Evolutionary conservation across 1,139 yeast genomes (phyloP), one percentile per base, ranked within the genome.

Genomic region (Citeromyces hawaiiensis): DNA sequence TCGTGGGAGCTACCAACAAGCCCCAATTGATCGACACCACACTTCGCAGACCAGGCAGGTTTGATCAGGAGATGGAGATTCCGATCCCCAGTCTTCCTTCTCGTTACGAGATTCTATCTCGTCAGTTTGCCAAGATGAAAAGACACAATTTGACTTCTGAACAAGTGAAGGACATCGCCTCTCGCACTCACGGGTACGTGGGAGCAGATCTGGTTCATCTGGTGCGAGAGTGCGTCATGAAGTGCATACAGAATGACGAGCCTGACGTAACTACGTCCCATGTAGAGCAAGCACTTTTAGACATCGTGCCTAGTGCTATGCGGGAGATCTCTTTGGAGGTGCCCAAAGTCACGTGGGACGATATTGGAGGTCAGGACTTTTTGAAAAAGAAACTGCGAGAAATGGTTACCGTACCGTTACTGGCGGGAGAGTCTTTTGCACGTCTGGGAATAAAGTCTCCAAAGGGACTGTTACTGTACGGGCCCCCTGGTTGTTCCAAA

Each of bases 401-500:
- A 54, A 93, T 93, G 56, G 91, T 91, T 16, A 95, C 87, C 52
- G 65, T 94, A 51, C 99, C 99, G 0, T 61, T 93, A 31, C 82
- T 82, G 43, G 94, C 94, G 1, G 72, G 87, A 0, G 86, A 74
- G 1, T 69, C 94, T 0, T 91, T 91, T 56, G 65, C 65, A 19
- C 65, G 71, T 35, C 64, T 93, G 9, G 98, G 97, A 0, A 78
- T 93, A 6, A 68, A 72, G 42, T 91, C 97, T 0, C 98, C 99
- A 2, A 83, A 86, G 50, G 97, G 97, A 33, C 82, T 88, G 1
- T 59, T 88, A 38, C 63, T 88, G 15, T 88, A 88, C 56, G 97
- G 97, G 0, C 97, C 97, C 1, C 97, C 97, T 0, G 97, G 97
- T 6, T 88, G 96, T 61, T 87, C 96, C 6, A 88, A 88, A 52